These are phyloP conservation scores for Platismatia glauca DNA, from an alignment of 495 filamentous ascomycete species.

Conservation along the genomic window DNA sequence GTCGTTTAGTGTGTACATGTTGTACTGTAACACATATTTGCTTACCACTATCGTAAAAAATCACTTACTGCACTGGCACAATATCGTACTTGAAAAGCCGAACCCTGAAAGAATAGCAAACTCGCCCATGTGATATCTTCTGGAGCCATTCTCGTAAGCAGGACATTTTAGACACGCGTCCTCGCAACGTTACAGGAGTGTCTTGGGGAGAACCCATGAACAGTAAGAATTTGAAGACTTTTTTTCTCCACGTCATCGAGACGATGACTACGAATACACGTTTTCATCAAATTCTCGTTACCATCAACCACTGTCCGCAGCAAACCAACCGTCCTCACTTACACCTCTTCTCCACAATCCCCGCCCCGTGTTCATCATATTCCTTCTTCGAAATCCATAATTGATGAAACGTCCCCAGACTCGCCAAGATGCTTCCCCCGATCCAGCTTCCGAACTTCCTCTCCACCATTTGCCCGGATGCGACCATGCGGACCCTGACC, in stretches of 20 bases:
- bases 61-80: no score
- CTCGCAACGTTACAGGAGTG: not conserved
- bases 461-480: constrained; percentile 77
- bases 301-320: not conserved
- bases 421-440: constrained; percentile 90
- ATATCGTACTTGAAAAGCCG: no score
- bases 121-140: not conserved
- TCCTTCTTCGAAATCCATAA: constrained; percentile 87
- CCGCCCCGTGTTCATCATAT: constrained; percentile 50
- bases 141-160: not conserved
- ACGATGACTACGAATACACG: not conserved
- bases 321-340: constrained; percentile 30
- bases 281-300: not conserved
- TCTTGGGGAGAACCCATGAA: no score
- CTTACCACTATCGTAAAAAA: not conserved
- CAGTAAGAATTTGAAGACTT: not conserved
- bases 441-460: constrained; percentile 89
- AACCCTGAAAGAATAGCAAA: no score
- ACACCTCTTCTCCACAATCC: constrained; percentile 55
- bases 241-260: not conserved
- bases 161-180: not conserved
- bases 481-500: constrained; percentile 71
- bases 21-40: not conserved
- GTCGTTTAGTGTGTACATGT: not conserved
- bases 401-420: constrained; percentile 97